phyloP scores from a whole-genome alignment of 1,139 yeast species.

The Geotrichum carabidarum region DNA sequence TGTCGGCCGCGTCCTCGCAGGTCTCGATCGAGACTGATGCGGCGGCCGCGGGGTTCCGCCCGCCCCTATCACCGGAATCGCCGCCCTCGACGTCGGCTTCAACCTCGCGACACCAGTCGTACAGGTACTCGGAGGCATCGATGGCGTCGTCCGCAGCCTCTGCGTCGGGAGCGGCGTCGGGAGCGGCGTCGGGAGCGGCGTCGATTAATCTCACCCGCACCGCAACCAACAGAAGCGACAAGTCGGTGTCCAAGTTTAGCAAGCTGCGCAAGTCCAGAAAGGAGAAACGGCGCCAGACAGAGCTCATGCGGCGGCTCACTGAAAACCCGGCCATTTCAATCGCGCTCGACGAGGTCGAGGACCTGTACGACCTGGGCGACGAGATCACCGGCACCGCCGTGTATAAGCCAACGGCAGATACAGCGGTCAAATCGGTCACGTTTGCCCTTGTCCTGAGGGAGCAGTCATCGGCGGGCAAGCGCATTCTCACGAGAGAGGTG shows the following conservation, averaged over 20 bases:
- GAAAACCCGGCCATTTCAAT: not conserved
- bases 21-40: too few relatives aligned
- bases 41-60: too few relatives aligned
- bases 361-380: conserved; percentile 3
- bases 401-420: not conserved
- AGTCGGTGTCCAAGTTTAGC: not conserved
- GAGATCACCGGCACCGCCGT: not conserved
- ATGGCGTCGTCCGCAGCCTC: too few relatives aligned
- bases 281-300: not conserved
- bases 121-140: too few relatives aligned
- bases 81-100: too few relatives aligned
- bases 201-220: not conserved
- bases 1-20: too few relatives aligned
- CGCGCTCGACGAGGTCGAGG: not conserved
- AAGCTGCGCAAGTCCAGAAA: conserved; percentile 1
- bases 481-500: not conserved
- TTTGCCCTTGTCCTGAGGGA: conserved; percentile 4
- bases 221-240: not conserved
- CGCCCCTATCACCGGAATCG: too few relatives aligned
- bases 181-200: too few relatives aligned
- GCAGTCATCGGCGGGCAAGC: not conserved
- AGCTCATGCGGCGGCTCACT: not conserved
- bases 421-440: conserved; percentile 2
- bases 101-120: too few relatives aligned
- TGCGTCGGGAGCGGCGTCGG: too few relatives aligned